phyloP scores from a whole-genome alignment of 768 basidiomycete genomes.

The Podaxis sp. region DNA sequence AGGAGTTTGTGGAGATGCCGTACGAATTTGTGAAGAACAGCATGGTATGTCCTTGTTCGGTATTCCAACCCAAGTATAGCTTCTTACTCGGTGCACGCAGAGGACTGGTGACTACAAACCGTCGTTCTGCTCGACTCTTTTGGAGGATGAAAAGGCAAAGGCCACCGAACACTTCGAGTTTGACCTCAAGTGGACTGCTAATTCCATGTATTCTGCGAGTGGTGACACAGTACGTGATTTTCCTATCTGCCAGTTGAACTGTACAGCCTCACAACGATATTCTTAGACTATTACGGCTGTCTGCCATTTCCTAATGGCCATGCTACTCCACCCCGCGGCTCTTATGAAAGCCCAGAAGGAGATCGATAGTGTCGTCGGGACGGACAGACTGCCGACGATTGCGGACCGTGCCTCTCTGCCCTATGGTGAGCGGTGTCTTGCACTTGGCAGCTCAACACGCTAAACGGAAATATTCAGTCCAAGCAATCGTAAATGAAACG shows the following conservation, averaged over 20 bases:
- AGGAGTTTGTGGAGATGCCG: slow-evolving; percentile 62
- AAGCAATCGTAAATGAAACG: slow-evolving; percentile 54
- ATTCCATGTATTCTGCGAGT: slow-evolving; percentile 74
- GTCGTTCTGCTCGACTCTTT: slow-evolving; percentile 50
- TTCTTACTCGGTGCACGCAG: slow-evolving; percentile 24
- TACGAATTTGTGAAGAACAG: slow-evolving; percentile 56
- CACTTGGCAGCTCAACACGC: too few relatives aligned
- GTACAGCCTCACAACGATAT: slow-evolving; percentile 5
- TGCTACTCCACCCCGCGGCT: slow-evolving; percentile 59
- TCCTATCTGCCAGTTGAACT: neutral
- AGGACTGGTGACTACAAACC: slow-evolving; percentile 37
- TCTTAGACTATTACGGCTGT: slow-evolving; percentile 54
- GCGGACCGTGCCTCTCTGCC: slow-evolving; percentile 55
- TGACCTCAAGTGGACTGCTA: slow-evolving; percentile 80
- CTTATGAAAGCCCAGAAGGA: slow-evolving; percentile 61
- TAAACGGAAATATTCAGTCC: slow-evolving; percentile 26
- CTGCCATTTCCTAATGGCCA: slow-evolving; percentile 63
- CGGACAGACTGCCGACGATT: slow-evolving; percentile 56
- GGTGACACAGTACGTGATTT: slow-evolving; percentile 53
- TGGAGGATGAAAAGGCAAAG: slow-evolving; percentile 45
- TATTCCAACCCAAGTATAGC: neutral
- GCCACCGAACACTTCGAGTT: slow-evolving; percentile 48
- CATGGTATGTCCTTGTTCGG: slow-evolving; percentile 41
- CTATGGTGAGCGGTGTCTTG: slow-evolving; percentile 35
- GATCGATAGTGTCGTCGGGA: slow-evolving; percentile 58